Evolutionary conservation across 2,329 filamentous ascomycete genomes (phyloP), one percentile per base, ranked within the genome.

Genomic region (Dactylonectria macrodidyma): DNA sequence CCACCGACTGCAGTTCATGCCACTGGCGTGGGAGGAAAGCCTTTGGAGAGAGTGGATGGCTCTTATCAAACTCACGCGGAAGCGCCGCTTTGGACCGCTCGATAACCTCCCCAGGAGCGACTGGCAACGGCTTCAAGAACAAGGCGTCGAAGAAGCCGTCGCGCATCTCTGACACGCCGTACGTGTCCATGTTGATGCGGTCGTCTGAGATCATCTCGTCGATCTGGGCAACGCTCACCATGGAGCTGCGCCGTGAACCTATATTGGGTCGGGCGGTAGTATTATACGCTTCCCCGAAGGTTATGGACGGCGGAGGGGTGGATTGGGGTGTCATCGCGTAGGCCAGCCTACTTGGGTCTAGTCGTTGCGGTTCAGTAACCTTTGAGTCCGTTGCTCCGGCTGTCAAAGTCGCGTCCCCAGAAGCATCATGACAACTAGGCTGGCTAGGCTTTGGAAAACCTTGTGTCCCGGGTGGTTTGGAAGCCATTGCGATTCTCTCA

Each of bases 101-200:
- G 71, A 82, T 76, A 16, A 87, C 77, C 14, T 83, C 79, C 3
- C 82, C 77, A 12, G 75, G 73, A 59, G 84, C 77, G 12, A 81
- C 62, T 3, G 81, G 75, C 3, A 81, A 76, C 1, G 84, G 82
- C 51, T 83, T 83, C n/a, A 84, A 73, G 66, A 87, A 89, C 44
- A 82, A 69, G 36, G 83, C 84, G 66, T 86, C 84, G 60, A 86
- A 86, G 74, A 85, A 85, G 59, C 83, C 81, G 69, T 86, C 84
- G 36, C 84, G 78, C 19, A 81, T 71, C 73, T 86, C 84, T 6
- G 75, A 74, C 33, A 86, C 76, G 30, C 83, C 84, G 68, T 84
- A 85, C 2, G 82, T 82, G 44, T 83, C 78, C 36, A 77, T 77
- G 34, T 80, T 78, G 11, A 82, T 73, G 50, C 79, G 78, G 22